Base-by-base conservation (phyloP, 1,284 basidiomycete species). In the Coniferiporia sulphurascens region DNA sequence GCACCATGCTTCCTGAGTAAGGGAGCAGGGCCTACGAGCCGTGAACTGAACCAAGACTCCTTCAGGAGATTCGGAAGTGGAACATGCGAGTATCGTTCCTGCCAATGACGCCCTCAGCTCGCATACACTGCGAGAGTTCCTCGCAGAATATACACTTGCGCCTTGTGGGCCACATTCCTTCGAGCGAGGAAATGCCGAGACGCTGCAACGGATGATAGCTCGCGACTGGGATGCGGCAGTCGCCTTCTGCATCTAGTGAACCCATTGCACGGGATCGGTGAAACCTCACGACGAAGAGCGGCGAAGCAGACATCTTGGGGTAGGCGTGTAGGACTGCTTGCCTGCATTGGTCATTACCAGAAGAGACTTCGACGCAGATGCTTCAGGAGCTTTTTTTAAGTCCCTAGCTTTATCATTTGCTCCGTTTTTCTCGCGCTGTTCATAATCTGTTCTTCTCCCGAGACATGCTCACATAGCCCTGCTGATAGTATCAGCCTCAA, bases 151-250 rank as follows among this genome's bases (percentile, higher is more conserved):
- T n/a, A 15, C 34, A 27, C 50, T n/a, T 38, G 34, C 50, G 50
- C 38, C 15, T 12, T 15, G 38, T 15, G 38, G 3, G 15, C 38
- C 15, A 3, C 10, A 35, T 46, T 46, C 27, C 36, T n/a, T n/a
- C 27, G 10, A 35, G 54, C 54, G 54, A 56, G 45, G 35, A 48
- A 22, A 38, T 22, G n/a, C 54, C 54, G 54, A 56, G 46, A 48
- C 8, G 19, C 35, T 15, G 44, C 12, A 10, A 27, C 19, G 27
- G 22, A 27, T 43, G 44, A 34, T 46, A 27, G 32, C 19, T 27
- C 21, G 53, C 38, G 48, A 17, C 22, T 19, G 44, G 6, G 44
- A 12, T 41, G 38, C 38, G 38, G 38, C 38, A 41, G 15, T 8
- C 38, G 9, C 38, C 15, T 41, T 41, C 38, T 41, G 15, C 38